These are phyloP conservation scores for Diaporthe ampelina DNA, from an alignment of 2,329 filamentous ascomycete species.

Conservation along the genomic window DNA sequence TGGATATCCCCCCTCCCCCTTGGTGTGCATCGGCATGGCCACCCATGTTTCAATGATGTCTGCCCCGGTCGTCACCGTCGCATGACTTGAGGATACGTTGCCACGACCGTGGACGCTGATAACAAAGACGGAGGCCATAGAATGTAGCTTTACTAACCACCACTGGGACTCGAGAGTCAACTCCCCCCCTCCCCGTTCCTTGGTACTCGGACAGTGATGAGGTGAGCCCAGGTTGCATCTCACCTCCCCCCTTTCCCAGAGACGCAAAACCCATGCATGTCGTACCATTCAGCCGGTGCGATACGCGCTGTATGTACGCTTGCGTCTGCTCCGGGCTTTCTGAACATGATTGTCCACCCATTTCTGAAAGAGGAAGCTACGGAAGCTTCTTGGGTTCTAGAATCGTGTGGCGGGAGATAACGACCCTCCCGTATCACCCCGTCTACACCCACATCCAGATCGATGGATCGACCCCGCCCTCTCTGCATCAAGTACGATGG, in stretches of 20 bases:
- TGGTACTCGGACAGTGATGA: too few relatives aligned
- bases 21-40: not conserved
- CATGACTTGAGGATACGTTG: not conserved
- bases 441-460: not conserved
- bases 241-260: not conserved
- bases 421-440: not conserved
- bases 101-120: not conserved
- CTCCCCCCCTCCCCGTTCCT: too few relatives aligned
- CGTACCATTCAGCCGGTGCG: not conserved
- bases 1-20: too few relatives aligned
- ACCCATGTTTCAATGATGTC: not conserved
- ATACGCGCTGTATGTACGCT: slow-evolving; percentile 2
- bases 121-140: not conserved
- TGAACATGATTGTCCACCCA: not conserved
- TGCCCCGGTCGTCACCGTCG: not conserved
- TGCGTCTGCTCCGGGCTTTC: not conserved
- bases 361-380: slow-evolving; percentile 31
- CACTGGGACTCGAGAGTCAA: not conserved
- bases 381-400: not conserved
- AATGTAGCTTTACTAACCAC: not conserved
- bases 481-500: not conserved
- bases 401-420: slow-evolving; percentile 9
- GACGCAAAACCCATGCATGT: not conserved
- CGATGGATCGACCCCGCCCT: not conserved
- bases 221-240: not conserved